Evolutionary conservation across 768 basidiomycete genomes (phyloP).

Genomic region (Lactifluus echinatus): DNA sequence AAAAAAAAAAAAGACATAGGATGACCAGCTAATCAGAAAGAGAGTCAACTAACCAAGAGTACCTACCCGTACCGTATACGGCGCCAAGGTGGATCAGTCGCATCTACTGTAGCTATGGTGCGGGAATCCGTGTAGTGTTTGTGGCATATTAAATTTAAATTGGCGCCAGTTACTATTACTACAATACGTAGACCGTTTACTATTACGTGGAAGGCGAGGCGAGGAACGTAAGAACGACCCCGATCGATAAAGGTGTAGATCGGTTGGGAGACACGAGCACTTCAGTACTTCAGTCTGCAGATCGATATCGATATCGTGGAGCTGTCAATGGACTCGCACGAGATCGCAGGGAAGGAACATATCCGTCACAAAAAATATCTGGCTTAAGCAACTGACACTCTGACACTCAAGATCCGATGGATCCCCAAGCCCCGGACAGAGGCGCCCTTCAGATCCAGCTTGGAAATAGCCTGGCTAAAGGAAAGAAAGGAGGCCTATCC

Average conservation of each 20-base stretch:
- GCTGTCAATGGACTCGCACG: conserved; percentile 2
- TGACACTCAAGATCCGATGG: conserved; percentile 24
- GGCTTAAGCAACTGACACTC: background rate
- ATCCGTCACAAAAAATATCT: background rate
- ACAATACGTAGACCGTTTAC: no score
- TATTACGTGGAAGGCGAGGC: background rate
- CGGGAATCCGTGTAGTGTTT: conserved; percentile 34
- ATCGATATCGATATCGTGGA: conserved; percentile 26
- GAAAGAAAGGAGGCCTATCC: conserved; percentile 17
- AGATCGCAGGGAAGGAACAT: conserved; percentile 1
- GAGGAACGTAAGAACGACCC: no score
- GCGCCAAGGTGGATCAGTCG: conserved; percentile 27
- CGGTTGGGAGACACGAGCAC: conserved; percentile 24
- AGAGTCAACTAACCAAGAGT: conserved; percentile 29
- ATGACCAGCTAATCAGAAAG: conserved; percentile 14
- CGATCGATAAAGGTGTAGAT: conserved; percentile 23
- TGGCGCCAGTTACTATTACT: no score
- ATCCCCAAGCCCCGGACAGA: no score
- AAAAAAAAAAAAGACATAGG: background rate
- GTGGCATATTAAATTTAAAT: no score
- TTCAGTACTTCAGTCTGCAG: conserved; percentile 21
- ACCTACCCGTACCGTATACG: conserved; percentile 34
- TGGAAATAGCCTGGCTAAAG: background rate
- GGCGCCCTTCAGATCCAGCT: conserved; percentile 26
- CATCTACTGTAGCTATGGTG: conserved; percentile 36